These are phyloP conservation scores for Camillea tinctor DNA, from an alignment of 2,329 filamentous ascomycete species.

Conservation along the genomic window DNA sequence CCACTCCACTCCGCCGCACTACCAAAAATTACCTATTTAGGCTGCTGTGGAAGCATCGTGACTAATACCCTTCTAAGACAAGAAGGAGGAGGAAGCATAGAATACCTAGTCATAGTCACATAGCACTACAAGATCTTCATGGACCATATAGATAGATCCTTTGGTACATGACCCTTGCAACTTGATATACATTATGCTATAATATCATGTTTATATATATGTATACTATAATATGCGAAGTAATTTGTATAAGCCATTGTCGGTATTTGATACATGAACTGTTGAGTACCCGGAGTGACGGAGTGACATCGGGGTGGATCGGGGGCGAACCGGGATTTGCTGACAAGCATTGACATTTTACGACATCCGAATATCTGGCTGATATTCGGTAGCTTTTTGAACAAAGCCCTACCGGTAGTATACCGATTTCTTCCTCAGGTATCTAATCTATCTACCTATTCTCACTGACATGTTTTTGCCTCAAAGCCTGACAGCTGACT, in stretches of 20 bases:
- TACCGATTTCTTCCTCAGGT: background rate
- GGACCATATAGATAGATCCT: too few relatives aligned
- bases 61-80: too few relatives aligned
- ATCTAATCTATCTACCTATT: background rate
- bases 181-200: background rate
- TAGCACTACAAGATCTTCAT: too few relatives aligned
- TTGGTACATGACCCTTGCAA: too few relatives aligned
- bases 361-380: background rate
- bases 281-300: background rate
- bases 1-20: background rate
- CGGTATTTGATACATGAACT: background rate
- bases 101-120: too few relatives aligned
- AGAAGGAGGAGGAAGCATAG: too few relatives aligned
- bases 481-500: background rate
- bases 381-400: background rate
- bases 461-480: background rate
- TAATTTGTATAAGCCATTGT: background rate
- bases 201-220: background rate
- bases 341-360: background rate
- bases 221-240: too few relatives aligned
- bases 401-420: background rate
- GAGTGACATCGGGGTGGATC: background rate
- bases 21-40: too few relatives aligned
- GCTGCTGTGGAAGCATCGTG: too few relatives aligned
- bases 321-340: background rate